phyloP scores from a whole-genome alignment of 805 yeast genomes.

The Lipomyces orientalis region DNA sequence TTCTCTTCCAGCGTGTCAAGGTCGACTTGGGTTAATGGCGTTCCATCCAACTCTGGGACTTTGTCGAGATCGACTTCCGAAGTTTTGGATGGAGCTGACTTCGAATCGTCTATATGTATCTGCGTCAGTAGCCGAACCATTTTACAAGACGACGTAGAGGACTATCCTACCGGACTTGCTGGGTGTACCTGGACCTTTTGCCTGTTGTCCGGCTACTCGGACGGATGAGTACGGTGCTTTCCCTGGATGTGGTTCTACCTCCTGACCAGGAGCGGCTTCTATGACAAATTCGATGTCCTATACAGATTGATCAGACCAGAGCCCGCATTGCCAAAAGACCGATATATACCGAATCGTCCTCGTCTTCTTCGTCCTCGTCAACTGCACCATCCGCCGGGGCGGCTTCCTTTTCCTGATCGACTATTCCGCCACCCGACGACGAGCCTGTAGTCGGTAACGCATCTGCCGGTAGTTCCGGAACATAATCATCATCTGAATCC shows the following conservation, averaged over 20 bases:
- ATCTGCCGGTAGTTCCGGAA: constrained; percentile 7
- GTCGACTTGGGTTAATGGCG: constrained; percentile 79
- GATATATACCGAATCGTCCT: constrained; percentile 50
- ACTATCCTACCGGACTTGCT: background rate
- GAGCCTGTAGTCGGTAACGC: background rate
- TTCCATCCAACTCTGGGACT: constrained; percentile 76
- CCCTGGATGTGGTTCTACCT: constrained; percentile 42
- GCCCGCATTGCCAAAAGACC: background rate
- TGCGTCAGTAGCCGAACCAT: constrained; percentile 7
- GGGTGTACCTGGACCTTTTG: constrained; percentile 37
- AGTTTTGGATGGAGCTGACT: constrained; percentile 35
- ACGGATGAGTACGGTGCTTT: constrained; percentile 36
- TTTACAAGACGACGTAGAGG: constrained; percentile 24
- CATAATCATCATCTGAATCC: constrained; percentile 5
- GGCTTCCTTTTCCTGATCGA: constrained; percentile 26
- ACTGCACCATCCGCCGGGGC: constrained; percentile 44
- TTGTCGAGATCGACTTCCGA: constrained; percentile 67
- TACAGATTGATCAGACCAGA: constrained; percentile 38
- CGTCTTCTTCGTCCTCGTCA: constrained; percentile 54
- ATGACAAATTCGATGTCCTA: constrained; percentile 87
- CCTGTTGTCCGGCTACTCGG: constrained; percentile 44
- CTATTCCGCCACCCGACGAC: background rate
- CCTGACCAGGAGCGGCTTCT: constrained; percentile 49
- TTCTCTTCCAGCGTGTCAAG: constrained; percentile 85
- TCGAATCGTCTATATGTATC: background rate